These are phyloP conservation scores for Blastocystis sp. DNA, from an alignment of 352 stramenopile genomes.

Conservation along the genomic window DNA sequence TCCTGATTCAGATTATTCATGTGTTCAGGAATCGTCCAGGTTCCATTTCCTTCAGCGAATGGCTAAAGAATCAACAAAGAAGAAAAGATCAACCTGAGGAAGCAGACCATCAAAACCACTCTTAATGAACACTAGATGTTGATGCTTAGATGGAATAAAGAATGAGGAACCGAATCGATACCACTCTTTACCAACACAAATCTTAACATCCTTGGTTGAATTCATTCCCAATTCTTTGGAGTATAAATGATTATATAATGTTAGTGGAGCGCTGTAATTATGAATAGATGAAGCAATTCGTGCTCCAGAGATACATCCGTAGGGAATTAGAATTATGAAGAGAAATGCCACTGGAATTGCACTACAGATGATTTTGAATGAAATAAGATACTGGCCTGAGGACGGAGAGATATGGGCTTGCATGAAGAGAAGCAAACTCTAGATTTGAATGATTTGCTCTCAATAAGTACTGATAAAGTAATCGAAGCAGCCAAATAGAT, in stretches of 20 bases:
- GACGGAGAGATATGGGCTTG: not conserved
- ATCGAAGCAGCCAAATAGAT: conserved; percentile 72
- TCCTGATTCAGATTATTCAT: conserved; percentile 77
- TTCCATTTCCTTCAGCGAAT: conserved; percentile 67
- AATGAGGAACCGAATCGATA: conserved; percentile 77
- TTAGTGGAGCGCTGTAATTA: conserved; percentile 68
- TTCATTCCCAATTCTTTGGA: conserved; percentile 69
- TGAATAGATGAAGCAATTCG: conserved; percentile 71
- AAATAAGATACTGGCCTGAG: not conserved
- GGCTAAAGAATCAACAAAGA: conserved; percentile 44
- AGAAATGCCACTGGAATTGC: conserved; percentile 40
- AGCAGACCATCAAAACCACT: conserved; percentile 73
- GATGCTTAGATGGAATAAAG: conserved; percentile 73
- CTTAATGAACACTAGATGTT: conserved; percentile 72
- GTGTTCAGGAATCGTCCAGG: conserved; percentile 71
- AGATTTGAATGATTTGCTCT: not conserved
- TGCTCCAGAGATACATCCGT: conserved; percentile 70
- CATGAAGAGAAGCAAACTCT: not conserved
- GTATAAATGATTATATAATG: conserved; percentile 65
- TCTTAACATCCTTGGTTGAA: conserved; percentile 65
- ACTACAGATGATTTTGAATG: not conserved
- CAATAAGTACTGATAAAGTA: conserved; percentile 65
- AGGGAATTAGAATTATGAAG: conserved; percentile 67
- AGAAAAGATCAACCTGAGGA: conserved; percentile 72
- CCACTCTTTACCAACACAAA: conserved; percentile 79